Percentiles rank a stretch among this genome's conserved stretches.
Evolutionary conservation across 148 eudicot genomes (phyloP).

Genomic region (Silene latifolia): DNA sequence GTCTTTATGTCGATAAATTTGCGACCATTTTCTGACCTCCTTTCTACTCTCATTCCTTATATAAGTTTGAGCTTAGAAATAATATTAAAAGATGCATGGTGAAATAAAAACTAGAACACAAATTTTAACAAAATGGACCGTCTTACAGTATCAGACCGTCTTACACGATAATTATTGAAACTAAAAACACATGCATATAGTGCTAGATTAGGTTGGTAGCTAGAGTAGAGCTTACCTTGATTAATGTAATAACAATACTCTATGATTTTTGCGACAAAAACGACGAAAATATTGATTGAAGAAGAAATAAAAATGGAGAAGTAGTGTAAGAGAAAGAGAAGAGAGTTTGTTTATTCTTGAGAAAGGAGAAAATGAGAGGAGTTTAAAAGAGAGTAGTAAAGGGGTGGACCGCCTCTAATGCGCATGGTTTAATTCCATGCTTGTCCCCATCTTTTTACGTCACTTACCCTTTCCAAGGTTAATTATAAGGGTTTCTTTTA

Average conservation of each 20-base stretch:
- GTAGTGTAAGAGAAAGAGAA: background rate
- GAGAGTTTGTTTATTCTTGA: background rate
- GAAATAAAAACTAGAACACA: too few species aligned
- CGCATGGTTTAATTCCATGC: slow-evolving; percentile 22
- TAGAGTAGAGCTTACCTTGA: background rate
- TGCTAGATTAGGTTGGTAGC: background rate
- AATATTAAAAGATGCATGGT: too few species aligned
- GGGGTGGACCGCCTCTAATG: slow-evolving; percentile 15
- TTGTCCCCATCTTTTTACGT: slow-evolving; percentile 22
- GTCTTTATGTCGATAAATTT: slow-evolving; percentile 18
- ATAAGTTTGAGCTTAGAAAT: background rate
- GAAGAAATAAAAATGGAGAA: background rate
- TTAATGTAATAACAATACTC: background rate
- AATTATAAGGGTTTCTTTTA: too few species aligned
- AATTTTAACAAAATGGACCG: too few species aligned
- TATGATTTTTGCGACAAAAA: background rate
- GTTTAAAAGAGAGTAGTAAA: slow-evolving; percentile 4
- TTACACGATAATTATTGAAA: too few species aligned
- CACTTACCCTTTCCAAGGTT: slow-evolving; percentile 5
- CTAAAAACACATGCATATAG: background rate
- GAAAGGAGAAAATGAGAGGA: slow-evolving; percentile 3
- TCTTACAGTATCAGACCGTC: too few species aligned
- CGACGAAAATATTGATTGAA: background rate
- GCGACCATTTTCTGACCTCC: slow-evolving; percentile 19
- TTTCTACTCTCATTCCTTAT: background rate